phyloP scores from a whole-genome alignment of 106 monocot species.

The Allium fistulosum region DNA sequence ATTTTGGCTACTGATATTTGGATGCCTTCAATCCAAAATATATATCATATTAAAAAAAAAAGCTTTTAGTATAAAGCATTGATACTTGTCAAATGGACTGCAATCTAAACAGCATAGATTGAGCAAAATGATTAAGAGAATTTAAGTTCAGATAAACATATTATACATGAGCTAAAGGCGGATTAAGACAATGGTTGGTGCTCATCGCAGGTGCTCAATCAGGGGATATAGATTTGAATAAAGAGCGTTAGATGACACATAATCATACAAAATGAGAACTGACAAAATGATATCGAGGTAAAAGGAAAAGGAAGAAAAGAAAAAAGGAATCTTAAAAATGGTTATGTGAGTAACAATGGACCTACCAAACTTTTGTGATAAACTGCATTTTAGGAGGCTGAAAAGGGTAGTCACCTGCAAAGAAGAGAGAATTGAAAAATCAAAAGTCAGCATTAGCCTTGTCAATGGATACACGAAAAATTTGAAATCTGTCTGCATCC shows the following conservation, averaged over 20 bases:
- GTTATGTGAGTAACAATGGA: neutral
- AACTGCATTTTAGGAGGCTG: conserved; percentile 99
- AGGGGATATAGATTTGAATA: too few relatives aligned
- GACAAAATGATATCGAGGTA: neutral
- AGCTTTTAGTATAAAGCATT: neutral
- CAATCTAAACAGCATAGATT: neutral
- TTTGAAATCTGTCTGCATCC: too few relatives aligned
- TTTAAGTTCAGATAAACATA: neutral
- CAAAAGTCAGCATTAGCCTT: neutral
- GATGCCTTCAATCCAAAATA: conserved; percentile 50
- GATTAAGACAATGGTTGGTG: too few relatives aligned
- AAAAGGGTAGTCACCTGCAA: conserved; percentile 95
- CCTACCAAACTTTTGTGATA: conserved; percentile 95
- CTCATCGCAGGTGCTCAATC: too few relatives aligned
- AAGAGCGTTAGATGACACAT: neutral
- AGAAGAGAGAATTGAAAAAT: neutral
- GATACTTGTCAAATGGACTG: neutral
- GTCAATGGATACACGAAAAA: too few relatives aligned
- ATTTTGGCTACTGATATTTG: conserved; percentile 99
- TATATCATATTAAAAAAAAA: neutral
- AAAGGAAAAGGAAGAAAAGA: neutral
- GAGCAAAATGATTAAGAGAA: neutral
- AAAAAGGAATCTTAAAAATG: too few relatives aligned
- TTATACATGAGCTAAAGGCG: neutral
- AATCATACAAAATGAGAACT: neutral